Conservation (phyloP, 768 basidiomycete species). For the Podaxis sp. region DNA sequence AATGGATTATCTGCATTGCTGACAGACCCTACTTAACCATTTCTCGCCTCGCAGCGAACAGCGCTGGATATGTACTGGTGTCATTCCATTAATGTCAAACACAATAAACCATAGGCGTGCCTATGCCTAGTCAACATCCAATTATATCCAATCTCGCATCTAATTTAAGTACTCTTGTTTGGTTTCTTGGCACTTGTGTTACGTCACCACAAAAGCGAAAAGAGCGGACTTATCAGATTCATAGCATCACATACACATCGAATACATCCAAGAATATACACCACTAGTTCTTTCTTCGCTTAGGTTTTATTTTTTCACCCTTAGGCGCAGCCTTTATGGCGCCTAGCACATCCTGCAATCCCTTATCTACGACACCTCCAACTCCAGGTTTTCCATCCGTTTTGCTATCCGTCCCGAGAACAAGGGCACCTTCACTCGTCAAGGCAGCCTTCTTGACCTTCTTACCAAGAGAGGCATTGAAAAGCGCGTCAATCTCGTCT, state of each 20-base stretch:
- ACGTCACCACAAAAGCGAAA: no score
- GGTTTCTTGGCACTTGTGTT: no score
- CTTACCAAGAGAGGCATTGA: constrained; percentile 55
- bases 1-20: background rate
- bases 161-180: background rate
- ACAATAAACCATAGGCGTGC: no score
- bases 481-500: constrained; percentile 78
- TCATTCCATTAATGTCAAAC: no score
- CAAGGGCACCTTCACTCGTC: constrained; percentile 9
- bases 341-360: constrained; percentile 49
- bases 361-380: constrained; percentile 27
- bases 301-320: constrained; percentile 37
- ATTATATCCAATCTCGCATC: background rate
- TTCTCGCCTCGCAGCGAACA: no score
- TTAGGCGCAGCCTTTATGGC: constrained; percentile 60
- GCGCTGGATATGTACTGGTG: no score
- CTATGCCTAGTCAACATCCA: background rate
- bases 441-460: constrained; percentile 58
- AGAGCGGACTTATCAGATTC: no score
- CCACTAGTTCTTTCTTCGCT: constrained; percentile 7
- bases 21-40: no score
- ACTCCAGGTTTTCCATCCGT: constrained; percentile 15
- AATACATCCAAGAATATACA: background rate
- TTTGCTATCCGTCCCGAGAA: constrained; percentile 15
- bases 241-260: no score